Percentiles rank a stretch among this genome's conserved stretches.
phyloP scores from a whole-genome alignment of 345 rosid genomes.

The Bruguiera parviflora region DNA sequence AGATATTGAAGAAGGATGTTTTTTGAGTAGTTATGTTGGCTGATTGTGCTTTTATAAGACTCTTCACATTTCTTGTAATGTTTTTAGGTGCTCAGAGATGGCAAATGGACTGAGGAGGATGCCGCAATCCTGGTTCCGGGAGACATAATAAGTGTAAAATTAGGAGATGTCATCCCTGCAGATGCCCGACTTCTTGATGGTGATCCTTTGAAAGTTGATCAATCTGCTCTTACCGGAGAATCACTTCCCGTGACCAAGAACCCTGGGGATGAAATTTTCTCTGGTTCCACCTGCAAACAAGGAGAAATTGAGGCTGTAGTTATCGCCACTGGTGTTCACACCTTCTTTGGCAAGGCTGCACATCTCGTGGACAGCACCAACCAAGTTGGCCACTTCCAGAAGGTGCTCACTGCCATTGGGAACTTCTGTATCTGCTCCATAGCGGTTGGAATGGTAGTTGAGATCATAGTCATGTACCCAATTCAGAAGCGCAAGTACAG shows the following conservation, averaged over 20 bases:
- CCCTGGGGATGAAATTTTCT: slow-evolving; percentile 69
- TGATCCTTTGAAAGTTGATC: slow-evolving; percentile 71
- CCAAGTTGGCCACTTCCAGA: slow-evolving; percentile 86
- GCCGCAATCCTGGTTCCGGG: slow-evolving; percentile 84
- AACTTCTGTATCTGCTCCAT: slow-evolving; percentile 86
- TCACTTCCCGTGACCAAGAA: slow-evolving; percentile 65
- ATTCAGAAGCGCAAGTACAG: slow-evolving; percentile 64
- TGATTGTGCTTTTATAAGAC: neutral
- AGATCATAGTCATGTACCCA: slow-evolving; percentile 79
- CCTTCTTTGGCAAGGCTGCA: slow-evolving; percentile 88
- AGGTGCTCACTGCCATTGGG: slow-evolving; percentile 75
- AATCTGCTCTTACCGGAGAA: slow-evolving; percentile 62
- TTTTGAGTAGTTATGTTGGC: too few species aligned
- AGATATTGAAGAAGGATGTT: too few species aligned
- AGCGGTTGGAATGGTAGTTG: slow-evolving; percentile 57
- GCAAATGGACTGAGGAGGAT: slow-evolving; percentile 69
- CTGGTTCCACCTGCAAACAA: slow-evolving; percentile 86
- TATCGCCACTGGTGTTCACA: slow-evolving; percentile 82
- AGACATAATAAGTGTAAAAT: slow-evolving; percentile 72
- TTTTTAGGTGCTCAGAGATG: slow-evolving; percentile 64
- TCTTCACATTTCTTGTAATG: neutral
- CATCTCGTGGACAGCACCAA: slow-evolving; percentile 86
- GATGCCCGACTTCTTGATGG: slow-evolving; percentile 94
- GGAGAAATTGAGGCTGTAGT: slow-evolving; percentile 89
- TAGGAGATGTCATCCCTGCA: slow-evolving; percentile 86